Conservation (phyloP, 805 yeast genomes). For the Saitoella complicata region DNA sequence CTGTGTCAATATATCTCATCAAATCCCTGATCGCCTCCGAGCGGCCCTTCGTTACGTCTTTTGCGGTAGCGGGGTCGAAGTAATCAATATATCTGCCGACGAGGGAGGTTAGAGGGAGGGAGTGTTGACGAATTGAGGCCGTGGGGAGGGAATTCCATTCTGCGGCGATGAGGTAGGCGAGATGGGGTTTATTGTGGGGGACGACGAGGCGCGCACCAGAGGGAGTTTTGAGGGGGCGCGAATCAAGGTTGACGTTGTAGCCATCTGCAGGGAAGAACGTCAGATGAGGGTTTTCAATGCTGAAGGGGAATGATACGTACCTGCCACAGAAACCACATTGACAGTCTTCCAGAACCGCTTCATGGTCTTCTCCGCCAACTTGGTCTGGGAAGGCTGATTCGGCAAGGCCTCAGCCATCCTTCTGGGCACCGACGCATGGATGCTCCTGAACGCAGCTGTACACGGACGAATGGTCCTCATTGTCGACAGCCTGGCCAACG, state of each 20-base stretch:
- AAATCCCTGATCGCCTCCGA: slow-evolving; percentile 29
- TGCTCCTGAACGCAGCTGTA: too few species aligned
- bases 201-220: slow-evolving; percentile 53
- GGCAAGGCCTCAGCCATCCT: too few species aligned
- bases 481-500: too few species aligned
- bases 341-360: too few species aligned
- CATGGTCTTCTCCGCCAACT: too few species aligned
- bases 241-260: too few species aligned
- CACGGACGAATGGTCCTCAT: too few species aligned
- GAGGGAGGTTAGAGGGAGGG: slow-evolving; percentile 75
- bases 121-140: slow-evolving; percentile 48
- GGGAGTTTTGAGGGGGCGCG: slow-evolving; percentile 58
- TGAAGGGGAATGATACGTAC: too few species aligned
- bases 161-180: slow-evolving; percentile 63
- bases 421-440: too few species aligned
- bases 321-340: too few species aligned
- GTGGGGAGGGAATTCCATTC: slow-evolving; percentile 74
- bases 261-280: background rate
- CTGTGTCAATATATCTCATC: slow-evolving; percentile 81
- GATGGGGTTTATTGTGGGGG: slow-evolving; percentile 38
- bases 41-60: slow-evolving; percentile 37
- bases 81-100: slow-evolving; percentile 75
- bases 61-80: slow-evolving; percentile 20
- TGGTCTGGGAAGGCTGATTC: too few species aligned
- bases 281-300: too few species aligned